phyloP scores from a whole-genome alignment of 305 asterid species.

The Rubia tinctorum region DNA sequence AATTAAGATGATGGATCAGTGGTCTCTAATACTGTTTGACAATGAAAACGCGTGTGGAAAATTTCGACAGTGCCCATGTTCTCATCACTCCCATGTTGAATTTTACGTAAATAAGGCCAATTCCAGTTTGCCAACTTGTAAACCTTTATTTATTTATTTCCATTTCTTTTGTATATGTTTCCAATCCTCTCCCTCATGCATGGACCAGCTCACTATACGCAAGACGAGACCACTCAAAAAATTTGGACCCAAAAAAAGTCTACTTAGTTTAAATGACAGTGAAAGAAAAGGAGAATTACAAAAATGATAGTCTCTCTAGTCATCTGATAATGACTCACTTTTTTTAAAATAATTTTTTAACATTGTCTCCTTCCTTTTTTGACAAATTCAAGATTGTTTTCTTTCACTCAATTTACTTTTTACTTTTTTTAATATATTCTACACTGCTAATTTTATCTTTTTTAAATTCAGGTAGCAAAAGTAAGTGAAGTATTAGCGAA shows the following conservation, averaged over 20 bases:
- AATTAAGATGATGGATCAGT: background rate
- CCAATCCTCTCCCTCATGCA: background rate
- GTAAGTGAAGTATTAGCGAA: too few species aligned
- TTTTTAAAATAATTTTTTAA: too few species aligned
- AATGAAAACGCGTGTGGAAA: constrained; percentile 25
- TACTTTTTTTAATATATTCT: too few species aligned
- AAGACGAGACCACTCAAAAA: background rate
- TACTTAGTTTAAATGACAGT: background rate
- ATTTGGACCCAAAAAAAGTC: background rate
- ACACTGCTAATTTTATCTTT: too few species aligned
- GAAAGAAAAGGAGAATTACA: background rate
- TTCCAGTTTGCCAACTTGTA: constrained; percentile 7
- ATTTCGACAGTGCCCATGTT: constrained; percentile 19
- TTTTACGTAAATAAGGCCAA: constrained; percentile 7
- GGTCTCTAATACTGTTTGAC: background rate
- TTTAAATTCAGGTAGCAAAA: too few species aligned
- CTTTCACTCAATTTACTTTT: too few species aligned
- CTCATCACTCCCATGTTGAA: constrained; percentile 16
- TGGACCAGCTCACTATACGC: background rate
- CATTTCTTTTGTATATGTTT: background rate
- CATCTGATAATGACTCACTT: too few species aligned
- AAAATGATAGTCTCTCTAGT: too few species aligned
- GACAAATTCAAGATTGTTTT: too few species aligned
- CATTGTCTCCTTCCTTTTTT: too few species aligned
- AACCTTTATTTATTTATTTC: background rate